A percentile compares a stretch with the other conserved stretches of the same genome.
phyloP scores from a whole-genome alignment of 805 yeast species.

The Candida nitratophila region DNA sequence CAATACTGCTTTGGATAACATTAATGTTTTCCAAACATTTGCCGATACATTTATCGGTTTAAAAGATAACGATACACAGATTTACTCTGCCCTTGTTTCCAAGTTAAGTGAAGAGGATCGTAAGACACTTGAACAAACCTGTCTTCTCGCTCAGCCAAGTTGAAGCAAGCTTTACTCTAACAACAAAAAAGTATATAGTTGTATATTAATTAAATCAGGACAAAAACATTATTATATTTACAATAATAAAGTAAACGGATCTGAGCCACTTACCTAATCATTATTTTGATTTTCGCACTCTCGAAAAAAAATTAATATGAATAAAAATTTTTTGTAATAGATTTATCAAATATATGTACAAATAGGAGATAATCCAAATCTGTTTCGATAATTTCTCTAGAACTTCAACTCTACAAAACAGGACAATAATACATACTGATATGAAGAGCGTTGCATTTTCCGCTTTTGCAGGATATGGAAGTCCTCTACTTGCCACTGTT shows the following conservation, averaged over 20 bases:
- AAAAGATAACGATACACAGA: slow-evolving; percentile 36
- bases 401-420: not conserved
- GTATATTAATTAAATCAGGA: no score
- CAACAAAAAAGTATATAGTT: not conserved
- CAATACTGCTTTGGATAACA: slow-evolving; percentile 68
- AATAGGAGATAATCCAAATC: no score
- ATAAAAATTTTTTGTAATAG: not conserved
- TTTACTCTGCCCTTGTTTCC: slow-evolving; percentile 16
- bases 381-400: no score
- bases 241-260: not conserved
- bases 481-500: slow-evolving; percentile 22
- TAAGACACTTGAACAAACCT: slow-evolving; percentile 11
- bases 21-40: slow-evolving; percentile 66
- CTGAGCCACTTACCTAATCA: no score
- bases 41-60: slow-evolving; percentile 44
- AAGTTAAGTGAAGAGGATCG: slow-evolving; percentile 18
- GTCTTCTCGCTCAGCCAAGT: not conserved
- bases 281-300: not conserved
- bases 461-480: not conserved
- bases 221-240: no score
- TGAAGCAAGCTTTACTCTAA: no score
- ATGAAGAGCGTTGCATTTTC: not conserved
- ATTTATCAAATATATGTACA: no score
- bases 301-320: not conserved
- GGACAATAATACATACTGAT: not conserved